Percentiles rank a stretch among this genome's conserved stretches.
phyloP scores from a whole-genome alignment of 1,139 yeast species.

The Scheffersomyces quercinus region DNA sequence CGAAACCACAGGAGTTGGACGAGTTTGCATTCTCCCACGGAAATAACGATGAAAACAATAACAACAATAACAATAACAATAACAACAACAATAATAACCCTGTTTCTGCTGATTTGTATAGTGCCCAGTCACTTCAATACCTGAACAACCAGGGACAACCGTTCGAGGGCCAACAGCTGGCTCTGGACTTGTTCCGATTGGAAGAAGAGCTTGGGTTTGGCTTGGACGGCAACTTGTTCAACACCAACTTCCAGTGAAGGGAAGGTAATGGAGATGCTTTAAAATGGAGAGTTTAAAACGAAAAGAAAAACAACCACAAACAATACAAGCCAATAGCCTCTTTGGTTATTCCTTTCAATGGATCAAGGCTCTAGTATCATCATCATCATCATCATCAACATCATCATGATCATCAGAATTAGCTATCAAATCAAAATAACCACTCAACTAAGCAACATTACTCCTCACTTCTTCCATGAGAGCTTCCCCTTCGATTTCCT shows the following conservation, averaged over 20 bases:
- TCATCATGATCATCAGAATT: no score
- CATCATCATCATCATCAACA: no score
- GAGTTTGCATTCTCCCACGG: constrained; percentile 34
- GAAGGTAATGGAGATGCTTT: no score
- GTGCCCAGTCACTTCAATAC: constrained; percentile 1
- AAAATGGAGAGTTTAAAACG: no score
- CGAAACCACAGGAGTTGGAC: constrained; percentile 50
- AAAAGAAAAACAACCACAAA: no score
- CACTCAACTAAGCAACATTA: no score
- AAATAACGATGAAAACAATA: constrained; percentile 6
- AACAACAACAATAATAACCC: constrained; percentile 9
- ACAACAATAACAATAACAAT: constrained; percentile 12
- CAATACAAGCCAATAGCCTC: no score
- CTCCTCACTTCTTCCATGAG: no score
- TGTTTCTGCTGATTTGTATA: neutral
- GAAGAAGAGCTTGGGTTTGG: constrained; percentile 53
- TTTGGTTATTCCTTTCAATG: no score
- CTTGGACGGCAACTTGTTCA: constrained; percentile 40
- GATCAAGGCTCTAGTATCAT: no score
- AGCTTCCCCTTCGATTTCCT: no score
- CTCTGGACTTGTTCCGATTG: constrained; percentile 34
- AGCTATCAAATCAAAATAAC: no score
- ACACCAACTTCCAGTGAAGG: constrained; percentile 5
- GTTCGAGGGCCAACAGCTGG: constrained; percentile 5
- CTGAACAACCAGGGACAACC: neutral